Base-by-base conservation (phyloP, 495 filamentous ascomycete genomes). In the Podospora sp. region DNA sequence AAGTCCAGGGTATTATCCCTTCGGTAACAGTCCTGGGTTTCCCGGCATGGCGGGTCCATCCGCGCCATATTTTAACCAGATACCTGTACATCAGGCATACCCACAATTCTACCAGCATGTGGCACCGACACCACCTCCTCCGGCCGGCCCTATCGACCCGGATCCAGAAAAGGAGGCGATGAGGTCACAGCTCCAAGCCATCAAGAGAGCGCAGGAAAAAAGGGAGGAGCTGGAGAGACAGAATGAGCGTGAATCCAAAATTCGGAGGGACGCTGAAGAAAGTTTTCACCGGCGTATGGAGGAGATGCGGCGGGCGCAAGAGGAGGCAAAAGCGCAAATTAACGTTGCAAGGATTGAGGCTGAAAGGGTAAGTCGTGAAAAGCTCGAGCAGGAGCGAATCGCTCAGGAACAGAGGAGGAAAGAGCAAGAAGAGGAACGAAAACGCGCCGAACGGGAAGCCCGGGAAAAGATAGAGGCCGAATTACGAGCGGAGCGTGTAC, bases 91-190 rank as follows among this genome's bases (percentile, higher is more conserved):
- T 8, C 8, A 3, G 8, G 8, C 29, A 33, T 33, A 33, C 8
- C 29, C 3, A 33, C 29, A 33, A 8, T 33, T 33, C 29, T 33
- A 33, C 29, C 29, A 33, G 29, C 29, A 33, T 33, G 8, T 4
- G 29, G 3, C 29, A 8, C 29, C 29, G 8, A 4, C 29, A 33
- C 29, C 29, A 33, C 8, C 29, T 33, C 29, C 29, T 33, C 29
- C 29, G 3, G 3, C 29, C 8, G 29, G 8, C 3, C 29, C 29
- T 33, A 33, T 33, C 8, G 4, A 8, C 8, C 3, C 69, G 11
- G 78, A 86, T 36, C 82, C 82, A 24, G 83, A 83, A 58, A 75
- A 81, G 59, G 77, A 81, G 56, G 73, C 67, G 3, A 73, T 83
- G 73, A 81, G 80, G 58, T 71, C 73, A 55, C 75, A 78, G 60